Evolutionary conservation across 345 rosid genomes (phyloP), one percentile per base, ranked within the genome.

Genomic region (Populus nigra): DNA sequence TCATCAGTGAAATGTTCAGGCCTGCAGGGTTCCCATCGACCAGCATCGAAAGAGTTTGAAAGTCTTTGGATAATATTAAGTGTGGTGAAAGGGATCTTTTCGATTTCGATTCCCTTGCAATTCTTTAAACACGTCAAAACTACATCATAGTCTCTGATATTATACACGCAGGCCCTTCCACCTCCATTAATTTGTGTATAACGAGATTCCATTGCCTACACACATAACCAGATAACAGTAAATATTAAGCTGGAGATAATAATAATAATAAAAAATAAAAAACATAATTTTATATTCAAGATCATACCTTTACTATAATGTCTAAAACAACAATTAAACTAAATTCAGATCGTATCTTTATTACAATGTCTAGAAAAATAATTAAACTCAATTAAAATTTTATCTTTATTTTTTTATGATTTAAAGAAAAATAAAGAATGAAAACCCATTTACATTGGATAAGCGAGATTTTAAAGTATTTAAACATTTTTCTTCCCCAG

Each of bases 51-150:
- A 53, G 89, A 87, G 76, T 61, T 83, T 7, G 93, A 92, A 78
- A 95, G 91, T 71, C 86, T 90, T 77, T 92, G 91, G 31, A 90
- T 73, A 73, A 95, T 93, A 83, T 88, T 85, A 43, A 90, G 85
- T 33, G 99, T 93, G 65, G 85, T 84, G 88, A 92, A 92, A 43
- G 99, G 98, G 53, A 95, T 84, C 84, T 85, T 91, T 83, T 92
- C 90, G 67, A 91, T 83, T 79, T 89, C 87, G 49, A 92, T 75
- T 16, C 78, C 78, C 85, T 79, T 86, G 20, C 85, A 83, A 76
- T 86, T 88, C 89, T 84, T 88, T n/a, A 95, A 83, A 76, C 94
- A 85, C 59, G 85, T 79, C 23, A 86, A 80, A 79, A 95, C 93
- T 41, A 81, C 82, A 84, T 82, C 86, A 74, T 91, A 93, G 69